Evolutionary conservation across 371 early-diverging fungal species (phyloP), one percentile per base, ranked within the genome.

Genomic region (Syncephalis plumigaleata): DNA sequence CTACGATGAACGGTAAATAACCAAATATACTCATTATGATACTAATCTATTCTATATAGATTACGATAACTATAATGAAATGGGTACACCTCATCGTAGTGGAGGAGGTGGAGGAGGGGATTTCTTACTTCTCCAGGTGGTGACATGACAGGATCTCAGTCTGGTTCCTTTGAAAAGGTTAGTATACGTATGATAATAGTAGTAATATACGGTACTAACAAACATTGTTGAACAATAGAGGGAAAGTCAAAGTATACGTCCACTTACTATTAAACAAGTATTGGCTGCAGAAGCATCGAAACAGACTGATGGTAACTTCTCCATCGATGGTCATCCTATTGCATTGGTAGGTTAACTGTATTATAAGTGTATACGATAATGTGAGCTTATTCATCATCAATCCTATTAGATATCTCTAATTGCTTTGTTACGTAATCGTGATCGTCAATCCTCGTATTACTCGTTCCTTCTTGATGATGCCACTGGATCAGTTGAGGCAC

Each of bases 381-480:
- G 20, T 9, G 5, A 42, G 20, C 5, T n/a, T 51, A 36, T 15
- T 45, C 39, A 17, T 31, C n/a, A 15, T 47, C 18, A 16, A 36
- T 21, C 39, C 38, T 46, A 2, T 13, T 51, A 79, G 76, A 51
- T 71, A 9, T 64, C 68, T 0, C 55, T 87, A 55, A 68, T 84
- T 24, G 88, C 69, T 27, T 68, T 75, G 9, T 66, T 87, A 51
- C 71, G 73, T 23, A 55, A 57, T 25, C 54, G 77, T 9, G 53
- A 48, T 27, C 59, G 61, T 42, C 68, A 67, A 38, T 58, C 75
- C 7, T 75, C 76, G 47, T 66, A 72, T 47, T 48, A 65, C 16
- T 59, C 63, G 15, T 87, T 81, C 55, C 59, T 61, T 17, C 51
- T 90, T 20, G 81, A 87, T 44, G 91, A 90, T 53, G 87, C 86